Base-by-base conservation (phyloP, 2,329 filamentous ascomycete genomes). In the Paecilomyces fulvus region DNA sequence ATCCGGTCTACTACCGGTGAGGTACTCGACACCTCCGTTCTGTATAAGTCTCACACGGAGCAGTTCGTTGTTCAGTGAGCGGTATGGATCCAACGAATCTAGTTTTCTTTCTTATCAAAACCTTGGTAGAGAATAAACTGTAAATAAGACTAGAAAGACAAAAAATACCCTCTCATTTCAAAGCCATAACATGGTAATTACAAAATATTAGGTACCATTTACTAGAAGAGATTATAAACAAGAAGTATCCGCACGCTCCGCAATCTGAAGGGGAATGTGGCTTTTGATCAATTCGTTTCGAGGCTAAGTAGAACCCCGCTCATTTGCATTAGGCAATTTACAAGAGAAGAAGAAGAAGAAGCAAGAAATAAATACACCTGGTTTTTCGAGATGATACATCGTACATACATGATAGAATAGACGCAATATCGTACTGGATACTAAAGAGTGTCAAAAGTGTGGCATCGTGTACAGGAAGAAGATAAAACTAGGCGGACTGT, bases 41-140 rank as follows among this genome's bases (percentile, higher is more conserved):
- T 83, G 63, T 79, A 75, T 61, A 83, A 82, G 69, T 68, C 70
- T 28, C 80, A 82, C 60, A 60, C 57, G 1, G 62, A 73, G 51
- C 67, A 66, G 50, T 82, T 81, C 66, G 77, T 80, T 3, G 65
- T 73, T 21, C 52, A 54, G 52, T 54, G 12, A 37, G 33, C 33
- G n/a, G 12, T 14, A n/a, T 1, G 12, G 5, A 37, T n/a, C 12
- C 11, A 6, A 37, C 12, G n/a, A 4, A 12, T 28, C 25, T 28
- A 28, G 4, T 28, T 28, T 28, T 28, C 7, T 28, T 28, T 28
- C 25, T 28, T 28, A 28, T 28, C 25, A 5, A 28, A 28, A 1
- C 25, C 7, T 28, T 7, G 25, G 5, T 28, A 28, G 25, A 28
- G 25, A 28, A 28, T 28, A 7, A 28, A 28, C 25, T 28, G 25